Evolutionary conservation across 139 green algal genomes (phyloP), one percentile per base, ranked within the genome.

Genomic region (Microglena sp.): DNA sequence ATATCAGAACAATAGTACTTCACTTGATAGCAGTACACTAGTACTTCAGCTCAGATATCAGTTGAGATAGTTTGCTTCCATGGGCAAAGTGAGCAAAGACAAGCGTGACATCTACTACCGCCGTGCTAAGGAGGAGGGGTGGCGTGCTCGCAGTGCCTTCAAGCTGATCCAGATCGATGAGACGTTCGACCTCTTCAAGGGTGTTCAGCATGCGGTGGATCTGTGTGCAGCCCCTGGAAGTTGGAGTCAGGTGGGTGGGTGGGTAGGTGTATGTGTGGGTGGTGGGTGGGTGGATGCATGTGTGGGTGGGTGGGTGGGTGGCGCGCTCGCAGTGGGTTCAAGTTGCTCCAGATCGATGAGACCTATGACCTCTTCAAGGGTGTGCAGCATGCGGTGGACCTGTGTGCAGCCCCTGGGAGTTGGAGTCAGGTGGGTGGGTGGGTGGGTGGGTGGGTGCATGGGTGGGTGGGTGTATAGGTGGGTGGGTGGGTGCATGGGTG

Each of bases 121-220:
- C 0, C 94, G 94, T 36, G 94, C 94, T 4, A 99, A 99, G 66
- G 94, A 99, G 74, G 94, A 97, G 67, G 94, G 94, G 3, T 98
- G 94, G 92, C 77, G 94, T 2, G 94, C 94, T 2, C 72, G 94
- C 26, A 91, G 77, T 45, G 94, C 94, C 0, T 99, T 92, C 77
- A 99, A 99, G 75, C 82, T 99, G 28, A 79, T 99, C 43, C 94
- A 99, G 60, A 89, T 99, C 1, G 94, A 99, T 64, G 94, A 99
- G 29, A 81, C 83, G 4, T 98, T 95, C 68, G 50, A 87, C 50
- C 88, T 97, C 2, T 87, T 98, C 24, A 57, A 75, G 29, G 88
- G 84, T 85, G 90, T 97, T 22, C 71, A 75, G 2, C 71, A 92
- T 72, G 94, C 91, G 0, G 94, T 99, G 18, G 94, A 99, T 73